Percentiles rank a stretch among this genome's conserved stretches.
phyloP scores from a whole-genome alignment of 148 eudicot genomes.

The Rheum nobile region DNA sequence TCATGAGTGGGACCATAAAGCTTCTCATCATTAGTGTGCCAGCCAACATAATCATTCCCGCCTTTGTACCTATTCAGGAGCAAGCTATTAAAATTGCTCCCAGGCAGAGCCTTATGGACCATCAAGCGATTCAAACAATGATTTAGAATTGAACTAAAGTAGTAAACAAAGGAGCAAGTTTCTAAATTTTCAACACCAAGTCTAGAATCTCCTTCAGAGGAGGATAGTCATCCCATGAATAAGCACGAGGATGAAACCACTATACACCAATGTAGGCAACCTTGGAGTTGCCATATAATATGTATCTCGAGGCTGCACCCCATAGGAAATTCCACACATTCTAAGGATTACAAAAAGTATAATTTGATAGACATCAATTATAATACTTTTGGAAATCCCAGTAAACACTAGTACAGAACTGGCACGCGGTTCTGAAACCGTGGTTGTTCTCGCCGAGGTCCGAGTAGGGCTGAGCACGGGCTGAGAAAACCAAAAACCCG shows the following conservation, averaged over 20 bases:
- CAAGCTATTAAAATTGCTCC: conserved; percentile 74
- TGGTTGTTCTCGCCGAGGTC: no score
- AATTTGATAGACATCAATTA: background rate
- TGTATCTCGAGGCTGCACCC: conserved; percentile 83
- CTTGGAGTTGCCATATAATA: conserved; percentile 70
- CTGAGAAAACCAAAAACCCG: no score
- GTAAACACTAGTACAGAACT: no score
- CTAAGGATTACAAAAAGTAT: background rate
- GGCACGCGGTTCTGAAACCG: no score
- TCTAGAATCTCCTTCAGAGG: conserved; percentile 47
- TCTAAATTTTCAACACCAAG: conserved; percentile 21
- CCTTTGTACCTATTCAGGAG: conserved; percentile 71
- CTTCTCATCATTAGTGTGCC: conserved; percentile 94
- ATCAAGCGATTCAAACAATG: conserved; percentile 13
- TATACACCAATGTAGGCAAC: conserved; percentile 41
- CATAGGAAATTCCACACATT: background rate
- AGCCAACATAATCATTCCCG: conserved; percentile 75
- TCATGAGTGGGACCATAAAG: conserved; percentile 81
- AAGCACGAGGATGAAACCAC: conserved; percentile 76
- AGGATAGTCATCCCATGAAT: conserved; percentile 78
- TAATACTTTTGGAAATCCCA: background rate
- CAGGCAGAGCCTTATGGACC: conserved; percentile 70
- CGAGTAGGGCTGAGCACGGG: no score
- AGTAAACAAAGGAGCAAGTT: background rate
- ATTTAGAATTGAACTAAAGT: background rate